Evolutionary conservation across 2,329 filamentous ascomycete species (phyloP), one percentile per base, ranked within the genome.

Genomic region (Paecilomyces sp.): DNA sequence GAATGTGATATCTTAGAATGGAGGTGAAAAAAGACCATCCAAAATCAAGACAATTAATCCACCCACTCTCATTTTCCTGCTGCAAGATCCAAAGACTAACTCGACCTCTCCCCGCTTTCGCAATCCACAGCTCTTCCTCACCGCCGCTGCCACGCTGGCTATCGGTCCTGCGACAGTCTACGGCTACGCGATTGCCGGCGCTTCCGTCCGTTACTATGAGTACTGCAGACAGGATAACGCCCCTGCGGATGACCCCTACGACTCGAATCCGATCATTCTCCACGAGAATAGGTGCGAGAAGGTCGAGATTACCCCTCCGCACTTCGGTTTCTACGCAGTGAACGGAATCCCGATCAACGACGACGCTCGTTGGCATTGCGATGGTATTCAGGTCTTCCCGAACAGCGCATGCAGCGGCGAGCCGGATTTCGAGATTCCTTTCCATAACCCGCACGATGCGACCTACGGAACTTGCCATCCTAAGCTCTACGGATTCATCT

Each of bases 251-350:
- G 25, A 33, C 11, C 50, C 58, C 9, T 56, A 47, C 12, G 24
- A 50, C 8, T 12, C 61, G 8, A 13, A 54, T 24, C 36, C 41
- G 15, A 36, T 57, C 33, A 25, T 50, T 30, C 57, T 55, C 8
- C 60, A 62, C 9, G 30, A 60, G 50, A 61, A 61, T n/a, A 59
- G 54, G 31, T 67, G 65, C 54, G 15, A 41, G 2, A 50, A 57
- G 28, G 41, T 62, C 25, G 30, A 66, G 41, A 24, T 25, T 2
- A 22, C 11, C 13, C 24, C 51, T 4, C 55, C 69, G 52, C 36
- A 58, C 60, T 56, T 66, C 30, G 31, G 59, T 3, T 56, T 66
- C 55, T 67, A 63, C 58, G 58, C 60, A 8, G 57, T 67, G 50
- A 41, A 36, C 22, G 60, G 58, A 2, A 41, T 56, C 3, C 36